These are phyloP conservation scores for Apiospora koreana DNA, from an alignment of 2,329 filamentous ascomycete species.

Conservation along the genomic window DNA sequence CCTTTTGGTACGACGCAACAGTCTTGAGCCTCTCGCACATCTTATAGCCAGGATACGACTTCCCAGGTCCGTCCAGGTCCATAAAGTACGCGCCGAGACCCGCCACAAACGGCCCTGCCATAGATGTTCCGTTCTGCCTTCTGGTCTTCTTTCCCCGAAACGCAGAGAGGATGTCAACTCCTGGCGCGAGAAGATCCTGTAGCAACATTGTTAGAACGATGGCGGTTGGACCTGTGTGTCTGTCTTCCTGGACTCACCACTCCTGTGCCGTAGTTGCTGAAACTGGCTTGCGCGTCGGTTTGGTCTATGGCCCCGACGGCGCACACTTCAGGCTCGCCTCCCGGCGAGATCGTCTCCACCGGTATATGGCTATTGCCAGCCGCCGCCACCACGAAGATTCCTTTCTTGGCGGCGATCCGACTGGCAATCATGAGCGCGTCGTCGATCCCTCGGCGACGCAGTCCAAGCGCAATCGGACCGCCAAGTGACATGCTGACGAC, in stretches of 20 bases:
- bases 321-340: conserved; percentile 18
- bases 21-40: conserved; percentile 21
- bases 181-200: conserved; percentile 20
- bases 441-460: neutral
- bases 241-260: conserved; percentile 2
- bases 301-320: conserved; percentile 21
- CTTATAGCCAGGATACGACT: conserved; percentile 9
- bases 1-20: neutral
- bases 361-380: conserved; percentile 24
- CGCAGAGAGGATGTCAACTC: conserved; percentile 34
- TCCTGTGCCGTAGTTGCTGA: conserved; percentile 23
- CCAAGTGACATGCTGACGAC: conserved; percentile 31
- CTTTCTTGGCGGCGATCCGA: conserved; percentile 12
- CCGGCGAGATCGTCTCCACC: conserved; percentile 21
- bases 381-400: conserved; percentile 21
- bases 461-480: neutral
- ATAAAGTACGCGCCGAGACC: conserved; percentile 51
- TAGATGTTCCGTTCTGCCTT: conserved; percentile 50
- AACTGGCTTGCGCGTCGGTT: conserved; percentile 17
- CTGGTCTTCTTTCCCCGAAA: conserved; percentile 31
- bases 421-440: conserved; percentile 16
- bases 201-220: neutral
- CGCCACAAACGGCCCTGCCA: conserved; percentile 54
- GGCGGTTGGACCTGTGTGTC: neutral
- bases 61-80: conserved; percentile 13